These are phyloP conservation scores for Phytophthora podocarpi DNA, from an alignment of 352 stramenopile genomes.

Conservation along the genomic window DNA sequence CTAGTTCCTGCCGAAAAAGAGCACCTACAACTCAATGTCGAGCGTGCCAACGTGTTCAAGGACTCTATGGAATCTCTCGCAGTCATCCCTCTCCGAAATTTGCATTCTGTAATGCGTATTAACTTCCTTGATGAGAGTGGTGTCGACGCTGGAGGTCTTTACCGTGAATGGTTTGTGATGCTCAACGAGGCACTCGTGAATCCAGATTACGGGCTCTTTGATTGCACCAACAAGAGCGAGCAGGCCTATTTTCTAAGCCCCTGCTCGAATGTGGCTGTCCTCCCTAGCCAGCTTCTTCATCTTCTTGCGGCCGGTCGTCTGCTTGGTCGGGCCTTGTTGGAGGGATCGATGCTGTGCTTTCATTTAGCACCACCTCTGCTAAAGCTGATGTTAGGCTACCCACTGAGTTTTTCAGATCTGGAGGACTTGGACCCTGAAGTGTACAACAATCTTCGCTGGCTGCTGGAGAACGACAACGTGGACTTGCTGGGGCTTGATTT, in stretches of 20 bases:
- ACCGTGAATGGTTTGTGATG: conserved; percentile 79
- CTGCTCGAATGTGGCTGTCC: conserved; percentile 27
- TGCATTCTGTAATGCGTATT: conserved; percentile 45
- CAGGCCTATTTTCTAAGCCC: conserved; percentile 48
- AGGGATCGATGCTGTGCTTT: conserved; percentile 93
- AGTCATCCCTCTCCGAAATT: conserved; percentile 26
- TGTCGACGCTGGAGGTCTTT: conserved; percentile 65
- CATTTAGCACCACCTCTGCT: conserved; percentile 96
- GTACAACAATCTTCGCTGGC: conserved; percentile 63
- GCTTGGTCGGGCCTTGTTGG: conserved; percentile 68
- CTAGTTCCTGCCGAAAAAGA: conserved; percentile 28
- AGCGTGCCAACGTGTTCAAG: conserved; percentile 29
- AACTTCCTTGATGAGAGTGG: conserved; percentile 67
- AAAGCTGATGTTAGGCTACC: conserved; percentile 97
- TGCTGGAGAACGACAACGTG: conserved; percentile 61
- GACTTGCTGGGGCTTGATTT: conserved; percentile 65
- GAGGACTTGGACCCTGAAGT: conserved; percentile 75
- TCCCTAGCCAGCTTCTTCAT: too few relatives aligned
- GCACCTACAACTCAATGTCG: conserved; percentile 32
- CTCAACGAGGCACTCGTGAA: conserved; percentile 44
- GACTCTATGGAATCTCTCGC: conserved; percentile 44
- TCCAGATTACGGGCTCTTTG: conserved; percentile 30
- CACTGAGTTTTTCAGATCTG: conserved; percentile 94
- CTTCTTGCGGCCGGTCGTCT: conserved; percentile 41
- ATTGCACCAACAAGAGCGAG: conserved; percentile 38